Percentiles rank a stretch among this genome's conserved stretches.
Conservation (phyloP, 768 basidiomycete species). For the Auricularia auricula-judae region DNA sequence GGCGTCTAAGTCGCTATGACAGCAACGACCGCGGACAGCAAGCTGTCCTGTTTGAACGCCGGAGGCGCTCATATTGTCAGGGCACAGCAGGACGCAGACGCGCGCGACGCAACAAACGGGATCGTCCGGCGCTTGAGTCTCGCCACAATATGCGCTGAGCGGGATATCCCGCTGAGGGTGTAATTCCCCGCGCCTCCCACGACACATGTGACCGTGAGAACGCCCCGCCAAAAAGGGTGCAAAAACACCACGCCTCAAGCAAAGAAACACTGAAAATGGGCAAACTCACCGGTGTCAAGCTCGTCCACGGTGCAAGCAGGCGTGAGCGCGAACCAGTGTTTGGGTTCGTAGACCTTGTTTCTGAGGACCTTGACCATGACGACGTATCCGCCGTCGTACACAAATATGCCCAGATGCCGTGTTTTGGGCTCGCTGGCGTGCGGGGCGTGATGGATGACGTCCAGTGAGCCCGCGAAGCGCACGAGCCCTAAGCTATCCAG, state of each 20-base stretch:
- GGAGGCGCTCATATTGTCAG: no score
- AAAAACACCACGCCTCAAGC: no score
- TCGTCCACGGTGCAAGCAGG: constrained; percentile 63
- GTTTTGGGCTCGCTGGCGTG: neutral
- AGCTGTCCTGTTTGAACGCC: neutral
- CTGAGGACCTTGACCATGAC: constrained; percentile 78
- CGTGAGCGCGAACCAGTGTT: constrained; percentile 76
- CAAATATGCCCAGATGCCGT: constrained; percentile 73
- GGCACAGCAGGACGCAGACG: no score
- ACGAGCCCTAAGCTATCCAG: constrained; percentile 69
- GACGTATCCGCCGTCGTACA: constrained; percentile 79
- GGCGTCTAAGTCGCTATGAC: neutral
- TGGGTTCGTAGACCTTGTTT: constrained; percentile 63
- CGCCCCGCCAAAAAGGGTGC: no score
- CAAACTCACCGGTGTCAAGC: constrained; percentile 45
- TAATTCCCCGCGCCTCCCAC: no score
- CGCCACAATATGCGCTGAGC: no score
- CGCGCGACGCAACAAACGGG: no score
- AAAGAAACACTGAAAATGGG: neutral
- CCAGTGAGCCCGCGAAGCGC: constrained; percentile 73
- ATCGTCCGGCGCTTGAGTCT: no score
- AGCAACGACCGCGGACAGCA: neutral
- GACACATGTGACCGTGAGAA: no score
- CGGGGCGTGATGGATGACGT: constrained; percentile 63
- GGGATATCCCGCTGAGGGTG: no score